phyloP scores from a whole-genome alignment of 352 stramenopile species.

The Phytophthora chlamydospora region DNA sequence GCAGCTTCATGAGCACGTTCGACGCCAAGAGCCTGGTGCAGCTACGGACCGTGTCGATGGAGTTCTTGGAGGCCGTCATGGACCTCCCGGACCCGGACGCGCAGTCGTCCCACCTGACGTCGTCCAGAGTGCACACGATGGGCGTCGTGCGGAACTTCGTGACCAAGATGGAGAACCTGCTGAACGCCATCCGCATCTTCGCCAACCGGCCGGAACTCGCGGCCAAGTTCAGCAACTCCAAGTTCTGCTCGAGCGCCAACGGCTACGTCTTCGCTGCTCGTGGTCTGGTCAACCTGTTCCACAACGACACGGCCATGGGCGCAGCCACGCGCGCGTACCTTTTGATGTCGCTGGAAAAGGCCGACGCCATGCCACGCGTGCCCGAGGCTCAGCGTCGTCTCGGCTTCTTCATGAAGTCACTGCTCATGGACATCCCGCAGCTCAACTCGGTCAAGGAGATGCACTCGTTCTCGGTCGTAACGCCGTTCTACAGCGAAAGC shows the following conservation, averaged over 20 bases:
- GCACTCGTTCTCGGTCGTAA: constrained; percentile 85
- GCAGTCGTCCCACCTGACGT: constrained; percentile 53
- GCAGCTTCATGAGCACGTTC: constrained; percentile 74
- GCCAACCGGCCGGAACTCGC: constrained; percentile 58
- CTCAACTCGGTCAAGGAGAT: constrained; percentile 77
- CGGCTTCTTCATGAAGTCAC: constrained; percentile 83
- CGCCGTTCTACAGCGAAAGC: constrained; percentile 78
- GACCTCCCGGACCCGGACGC: constrained; percentile 70
- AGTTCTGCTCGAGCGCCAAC: constrained; percentile 80
- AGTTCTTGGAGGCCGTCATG: constrained; percentile 78
- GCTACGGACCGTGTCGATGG: constrained; percentile 62
- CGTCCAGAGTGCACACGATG: constrained; percentile 73
- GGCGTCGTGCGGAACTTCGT: constrained; percentile 78
- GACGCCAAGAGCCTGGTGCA: constrained; percentile 58
- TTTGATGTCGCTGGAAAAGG: constrained; percentile 72
- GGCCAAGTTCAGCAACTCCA: constrained; percentile 70
- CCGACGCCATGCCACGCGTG: constrained; percentile 72
- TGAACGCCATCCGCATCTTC: constrained; percentile 66
- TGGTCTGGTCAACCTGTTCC: constrained; percentile 78
- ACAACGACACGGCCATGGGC: constrained; percentile 79
- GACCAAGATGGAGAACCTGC: constrained; percentile 71
- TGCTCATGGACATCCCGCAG: constrained; percentile 82
- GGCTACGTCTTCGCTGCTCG: constrained; percentile 79
- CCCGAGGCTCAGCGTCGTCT: constrained; percentile 76
- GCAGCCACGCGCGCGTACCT: constrained; percentile 75